Percentiles rank a stretch among this genome's conserved stretches.
Evolutionary conservation across 192 early-diverging fungal species (phyloP).

Genomic region (Coemansia aciculifera): DNA sequence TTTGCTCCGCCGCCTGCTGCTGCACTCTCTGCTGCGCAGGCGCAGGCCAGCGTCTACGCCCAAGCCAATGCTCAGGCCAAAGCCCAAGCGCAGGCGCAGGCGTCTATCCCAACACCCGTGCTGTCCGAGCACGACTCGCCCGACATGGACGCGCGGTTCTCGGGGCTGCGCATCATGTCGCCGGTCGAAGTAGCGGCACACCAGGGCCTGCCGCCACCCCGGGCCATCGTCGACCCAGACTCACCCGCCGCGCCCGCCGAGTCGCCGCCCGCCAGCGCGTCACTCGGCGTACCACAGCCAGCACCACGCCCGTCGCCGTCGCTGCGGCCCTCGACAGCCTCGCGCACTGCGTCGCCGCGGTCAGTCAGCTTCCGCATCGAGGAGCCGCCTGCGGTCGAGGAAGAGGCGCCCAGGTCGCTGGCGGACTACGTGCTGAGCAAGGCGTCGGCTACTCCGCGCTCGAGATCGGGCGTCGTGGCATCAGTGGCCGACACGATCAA

Average conservation of each 20-base stretch:
- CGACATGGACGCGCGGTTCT: conserved; percentile 13
- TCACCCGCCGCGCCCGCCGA: conserved; percentile 17
- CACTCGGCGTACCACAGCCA: conserved; percentile 7
- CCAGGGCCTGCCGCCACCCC: conserved; percentile 46
- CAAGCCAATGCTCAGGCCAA: background rate
- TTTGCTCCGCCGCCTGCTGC: background rate
- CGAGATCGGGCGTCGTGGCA: conserved; percentile 20
- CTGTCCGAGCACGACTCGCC: conserved; percentile 38
- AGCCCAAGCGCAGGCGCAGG: conserved; percentile 2
- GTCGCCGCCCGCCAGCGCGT: background rate
- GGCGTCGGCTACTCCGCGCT: background rate
- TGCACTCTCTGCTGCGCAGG: background rate
- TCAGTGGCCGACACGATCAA: conserved; percentile 53
- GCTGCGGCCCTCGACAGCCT: conserved; percentile 33
- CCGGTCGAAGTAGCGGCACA: conserved; percentile 50
- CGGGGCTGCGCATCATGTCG: conserved; percentile 43
- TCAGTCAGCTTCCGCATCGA: conserved; percentile 53
- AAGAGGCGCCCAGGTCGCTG: conserved; percentile 22
- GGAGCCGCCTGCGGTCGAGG: conserved; percentile 9
- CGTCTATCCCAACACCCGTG: conserved; percentile 47
- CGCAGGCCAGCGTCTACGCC: background rate
- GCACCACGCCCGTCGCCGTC: conserved; percentile 39
- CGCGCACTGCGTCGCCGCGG: conserved; percentile 36
- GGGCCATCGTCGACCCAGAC: conserved; percentile 44
- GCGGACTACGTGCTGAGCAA: conserved; percentile 55